Evolutionary conservation across 805 yeast genomes (phyloP).

Genomic region (Lachancea nothofagi): DNA sequence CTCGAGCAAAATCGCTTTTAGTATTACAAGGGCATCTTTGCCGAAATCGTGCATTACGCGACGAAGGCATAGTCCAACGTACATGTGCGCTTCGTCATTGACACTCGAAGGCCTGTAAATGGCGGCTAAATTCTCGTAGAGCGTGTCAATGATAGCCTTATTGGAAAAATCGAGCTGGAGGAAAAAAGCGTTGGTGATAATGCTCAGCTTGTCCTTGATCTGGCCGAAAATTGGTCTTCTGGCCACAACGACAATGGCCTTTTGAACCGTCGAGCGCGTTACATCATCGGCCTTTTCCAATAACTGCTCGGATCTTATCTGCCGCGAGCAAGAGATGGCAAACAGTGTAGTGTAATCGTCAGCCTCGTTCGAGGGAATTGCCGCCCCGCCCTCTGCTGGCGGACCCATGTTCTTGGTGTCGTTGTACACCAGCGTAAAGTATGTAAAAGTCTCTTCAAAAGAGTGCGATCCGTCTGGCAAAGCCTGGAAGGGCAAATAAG

Average conservation of each 20-base stretch:
- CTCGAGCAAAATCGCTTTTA: slow-evolving; percentile 76
- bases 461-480: slow-evolving; percentile 94
- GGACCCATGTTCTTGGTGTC: slow-evolving; percentile 36
- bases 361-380: slow-evolving; percentile 31
- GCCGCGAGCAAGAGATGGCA: slow-evolving; percentile 92
- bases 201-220: slow-evolving; percentile 82
- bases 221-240: slow-evolving; percentile 85
- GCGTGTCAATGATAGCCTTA: slow-evolving; percentile 55
- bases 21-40: slow-evolving; percentile 53
- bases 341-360: slow-evolving; percentile 60
- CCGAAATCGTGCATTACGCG: slow-evolving; percentile 56
- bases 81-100: slow-evolving; percentile 50
- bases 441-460: slow-evolving; percentile 88
- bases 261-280: slow-evolving; percentile 85
- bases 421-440: slow-evolving; percentile 77
- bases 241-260: slow-evolving; percentile 81
- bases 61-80: slow-evolving; percentile 69
- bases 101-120: slow-evolving; percentile 35
- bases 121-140: slow-evolving; percentile 59
- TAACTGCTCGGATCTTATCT: slow-evolving; percentile 60
- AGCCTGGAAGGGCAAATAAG: slow-evolving; percentile 87
- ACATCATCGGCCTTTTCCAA: slow-evolving; percentile 53
- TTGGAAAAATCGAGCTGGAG: slow-evolving; percentile 74
- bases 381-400: slow-evolving; percentile 39
- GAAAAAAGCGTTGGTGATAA: slow-evolving; percentile 82